Conservation (phyloP, 352 stramenopile species). For the Globisporangium barbulae region DNA sequence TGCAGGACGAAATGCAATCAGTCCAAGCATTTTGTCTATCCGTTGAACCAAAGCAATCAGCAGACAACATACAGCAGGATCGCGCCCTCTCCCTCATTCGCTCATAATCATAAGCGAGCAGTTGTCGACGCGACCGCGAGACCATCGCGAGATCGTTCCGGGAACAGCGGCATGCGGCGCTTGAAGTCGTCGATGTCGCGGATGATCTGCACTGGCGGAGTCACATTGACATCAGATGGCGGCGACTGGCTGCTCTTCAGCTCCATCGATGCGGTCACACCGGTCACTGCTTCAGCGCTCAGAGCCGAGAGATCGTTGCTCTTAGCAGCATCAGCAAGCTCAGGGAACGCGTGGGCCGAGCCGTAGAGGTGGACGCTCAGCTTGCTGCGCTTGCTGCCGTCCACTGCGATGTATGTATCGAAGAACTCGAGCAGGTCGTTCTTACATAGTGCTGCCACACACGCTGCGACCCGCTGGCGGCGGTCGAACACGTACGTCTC, state of each 20-base stretch:
- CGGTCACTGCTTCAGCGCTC: slow-evolving; percentile 8
- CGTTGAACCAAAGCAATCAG: background rate
- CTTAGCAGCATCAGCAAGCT: slow-evolving; percentile 17
- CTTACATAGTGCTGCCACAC: slow-evolving; percentile 42
- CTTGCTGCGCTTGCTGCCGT: slow-evolving; percentile 31
- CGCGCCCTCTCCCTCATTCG: background rate
- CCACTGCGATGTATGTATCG: slow-evolving; percentile 38
- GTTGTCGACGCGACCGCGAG: background rate
- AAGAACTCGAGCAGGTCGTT: slow-evolving; percentile 68
- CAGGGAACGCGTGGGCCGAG: slow-evolving; percentile 40
- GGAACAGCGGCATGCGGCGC: slow-evolving; percentile 63
- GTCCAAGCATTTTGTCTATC: background rate
- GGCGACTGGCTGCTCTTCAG: slow-evolving; percentile 16
- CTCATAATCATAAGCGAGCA: background rate
- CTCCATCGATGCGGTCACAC: slow-evolving; percentile 34
- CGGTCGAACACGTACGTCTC: slow-evolving; percentile 75
- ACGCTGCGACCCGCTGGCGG: slow-evolving; percentile 38
- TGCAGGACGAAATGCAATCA: slow-evolving; percentile 2
- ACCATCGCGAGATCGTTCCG: slow-evolving; percentile 34
- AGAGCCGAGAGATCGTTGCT: background rate
- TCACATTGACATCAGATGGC: background rate
- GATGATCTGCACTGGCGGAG: slow-evolving; percentile 23
- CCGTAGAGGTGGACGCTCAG: slow-evolving; percentile 64
- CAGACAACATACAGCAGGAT: background rate
- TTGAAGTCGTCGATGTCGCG: slow-evolving; percentile 57